A percentile compares a stretch with the other conserved stretches of the same genome.
Evolutionary conservation across 192 early-diverging fungal genomes (phyloP).

Genomic region (Physocladia obscura): DNA sequence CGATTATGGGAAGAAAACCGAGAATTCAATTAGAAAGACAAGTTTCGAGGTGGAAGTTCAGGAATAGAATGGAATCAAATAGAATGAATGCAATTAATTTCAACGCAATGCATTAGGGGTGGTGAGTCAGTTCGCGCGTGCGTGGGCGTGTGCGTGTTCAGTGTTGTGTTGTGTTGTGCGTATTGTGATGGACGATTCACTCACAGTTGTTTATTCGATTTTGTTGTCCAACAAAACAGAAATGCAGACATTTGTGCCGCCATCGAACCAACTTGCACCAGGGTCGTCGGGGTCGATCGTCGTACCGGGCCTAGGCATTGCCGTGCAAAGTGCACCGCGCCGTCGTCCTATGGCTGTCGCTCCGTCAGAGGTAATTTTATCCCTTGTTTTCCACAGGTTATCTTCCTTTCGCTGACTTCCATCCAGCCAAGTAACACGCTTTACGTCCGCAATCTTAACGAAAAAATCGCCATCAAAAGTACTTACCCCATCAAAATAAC

Average conservation of each 20-base stretch:
- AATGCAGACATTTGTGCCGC: conserved; percentile 22
- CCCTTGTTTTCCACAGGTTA: background rate
- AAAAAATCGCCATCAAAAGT: conserved; percentile 74
- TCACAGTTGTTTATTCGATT: no score
- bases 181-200: no score
- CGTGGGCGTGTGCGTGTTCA: no score
- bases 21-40: background rate
- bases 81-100: no score
- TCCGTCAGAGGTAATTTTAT: conserved; percentile 24
- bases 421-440: conserved; percentile 77
- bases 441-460: conserved; percentile 76
- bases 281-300: conserved; percentile 15
- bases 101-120: no score
- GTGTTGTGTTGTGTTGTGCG: no score
- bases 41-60: no score
- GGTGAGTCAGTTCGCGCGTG: no score
- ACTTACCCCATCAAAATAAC: conserved; percentile 24
- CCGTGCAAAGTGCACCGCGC: conserved; percentile 26
- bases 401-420: background rate
- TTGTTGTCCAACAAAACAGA: no score
- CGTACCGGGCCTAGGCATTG: conserved; percentile 26
- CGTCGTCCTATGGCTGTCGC: conserved; percentile 26
- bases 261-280: background rate
- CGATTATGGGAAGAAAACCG: background rate
- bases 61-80: no score